phyloP scores from a whole-genome alignment of 2,329 filamentous ascomycete genomes.

The Ophiobolus disseminans region DNA sequence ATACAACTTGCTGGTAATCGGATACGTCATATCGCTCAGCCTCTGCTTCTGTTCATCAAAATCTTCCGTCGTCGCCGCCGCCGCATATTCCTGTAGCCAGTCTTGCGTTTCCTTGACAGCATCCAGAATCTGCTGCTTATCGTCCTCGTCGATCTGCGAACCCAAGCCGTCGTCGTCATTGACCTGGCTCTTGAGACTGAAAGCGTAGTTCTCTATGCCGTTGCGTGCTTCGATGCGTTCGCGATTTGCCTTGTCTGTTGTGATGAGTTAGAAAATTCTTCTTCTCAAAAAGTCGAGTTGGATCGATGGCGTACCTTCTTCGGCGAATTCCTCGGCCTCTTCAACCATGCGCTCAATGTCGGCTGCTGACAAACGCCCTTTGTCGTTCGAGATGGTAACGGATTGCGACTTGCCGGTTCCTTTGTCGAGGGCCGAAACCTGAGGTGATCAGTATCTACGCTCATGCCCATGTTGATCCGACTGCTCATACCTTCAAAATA shows the following conservation, averaged over 20 bases:
- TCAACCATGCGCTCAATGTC: slow-evolving; percentile 99
- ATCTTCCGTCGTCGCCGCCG: slow-evolving; percentile 85
- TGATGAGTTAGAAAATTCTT: no score
- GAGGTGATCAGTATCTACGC: no score
- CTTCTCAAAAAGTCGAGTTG: no score
- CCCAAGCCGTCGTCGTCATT: slow-evolving; percentile 96
- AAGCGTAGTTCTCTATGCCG: slow-evolving; percentile 98
- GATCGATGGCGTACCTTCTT: no score
- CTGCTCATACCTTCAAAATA: slow-evolving; percentile 98
- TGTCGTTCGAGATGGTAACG: slow-evolving; percentile 99
- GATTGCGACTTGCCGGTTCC: slow-evolving; percentile 96
- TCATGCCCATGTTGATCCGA: no score
- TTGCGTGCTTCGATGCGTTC: slow-evolving; percentile 97
- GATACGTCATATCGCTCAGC: slow-evolving; percentile 93
- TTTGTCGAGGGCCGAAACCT: slow-evolving; percentile 93
- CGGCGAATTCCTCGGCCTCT: slow-evolving; percentile 97
- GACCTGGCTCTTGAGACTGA: slow-evolving; percentile 98
- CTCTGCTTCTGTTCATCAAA: slow-evolving; percentile 99
- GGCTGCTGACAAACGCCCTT: slow-evolving; percentile 93
- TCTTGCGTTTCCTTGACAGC: slow-evolving; percentile 96
- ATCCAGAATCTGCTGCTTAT: slow-evolving; percentile 95
- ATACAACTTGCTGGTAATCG: slow-evolving; percentile 98
- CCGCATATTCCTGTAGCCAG: slow-evolving; percentile 95
- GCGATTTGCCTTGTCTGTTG: slow-evolving; percentile 97
- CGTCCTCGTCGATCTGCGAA: slow-evolving; percentile 97